Conservation (phyloP, 805 yeast genomes). For the Komagataella pastoris region DNA sequence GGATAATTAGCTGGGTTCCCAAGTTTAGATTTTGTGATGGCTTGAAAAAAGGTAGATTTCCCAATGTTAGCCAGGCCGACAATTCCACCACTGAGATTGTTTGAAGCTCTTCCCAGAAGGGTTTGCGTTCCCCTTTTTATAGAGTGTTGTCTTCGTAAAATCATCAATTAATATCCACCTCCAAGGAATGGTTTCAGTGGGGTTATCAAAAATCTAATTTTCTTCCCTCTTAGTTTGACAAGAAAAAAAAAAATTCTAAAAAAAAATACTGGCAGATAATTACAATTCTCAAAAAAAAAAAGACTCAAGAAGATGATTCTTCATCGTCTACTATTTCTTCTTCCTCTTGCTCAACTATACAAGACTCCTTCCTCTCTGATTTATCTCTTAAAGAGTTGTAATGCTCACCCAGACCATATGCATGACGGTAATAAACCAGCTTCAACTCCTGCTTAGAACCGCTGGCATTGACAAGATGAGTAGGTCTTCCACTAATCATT, state of each 20-base stretch:
- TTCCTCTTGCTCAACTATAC: neutral
- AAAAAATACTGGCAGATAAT: no score
- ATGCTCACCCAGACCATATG: conserved; percentile 89
- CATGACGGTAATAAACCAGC: conserved; percentile 73
- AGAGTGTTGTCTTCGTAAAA: neutral
- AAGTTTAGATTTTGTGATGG: conserved; percentile 81
- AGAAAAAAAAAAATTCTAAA: no score
- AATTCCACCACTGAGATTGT: conserved; percentile 26
- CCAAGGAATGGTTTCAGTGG: no score
- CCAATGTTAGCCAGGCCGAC: conserved; percentile 75
- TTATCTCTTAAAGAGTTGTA: conserved; percentile 55
- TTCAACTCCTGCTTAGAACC: conserved; percentile 42
- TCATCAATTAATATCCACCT: neutral
- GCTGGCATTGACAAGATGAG: conserved; percentile 47
- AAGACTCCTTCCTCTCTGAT: neutral
- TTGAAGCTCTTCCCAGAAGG: conserved; percentile 20
- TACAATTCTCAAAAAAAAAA: neutral
- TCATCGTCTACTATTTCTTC: neutral
- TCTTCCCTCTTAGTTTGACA: no score
- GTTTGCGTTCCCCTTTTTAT: neutral
- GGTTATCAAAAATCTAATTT: no score
- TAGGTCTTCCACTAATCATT: conserved; percentile 64
- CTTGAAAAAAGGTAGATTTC: conserved; percentile 95
- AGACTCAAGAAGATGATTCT: neutral
- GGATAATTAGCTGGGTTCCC: conserved; percentile 98